phyloP scores from a whole-genome alignment of 192 early-diverging fungal species.

The Entomortierella lignicola region DNA sequence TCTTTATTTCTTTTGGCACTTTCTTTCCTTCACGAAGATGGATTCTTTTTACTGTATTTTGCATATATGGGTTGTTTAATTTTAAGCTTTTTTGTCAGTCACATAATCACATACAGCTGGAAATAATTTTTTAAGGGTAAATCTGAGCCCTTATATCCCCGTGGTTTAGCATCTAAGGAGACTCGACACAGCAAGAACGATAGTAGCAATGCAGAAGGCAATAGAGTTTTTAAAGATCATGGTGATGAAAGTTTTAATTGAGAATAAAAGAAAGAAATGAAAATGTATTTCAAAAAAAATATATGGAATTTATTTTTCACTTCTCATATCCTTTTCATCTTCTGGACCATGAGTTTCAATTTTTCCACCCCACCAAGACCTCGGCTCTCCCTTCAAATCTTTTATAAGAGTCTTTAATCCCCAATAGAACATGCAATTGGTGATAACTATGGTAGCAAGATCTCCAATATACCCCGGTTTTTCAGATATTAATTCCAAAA shows the following conservation, averaged over 20 bases:
- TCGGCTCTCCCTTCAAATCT: conserved; percentile 19
- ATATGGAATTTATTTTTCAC: not conserved
- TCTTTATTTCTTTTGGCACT: too few relatives aligned
- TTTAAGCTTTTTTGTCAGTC: too few relatives aligned
- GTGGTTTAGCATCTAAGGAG: too few relatives aligned
- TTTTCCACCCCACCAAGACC: conserved; percentile 17
- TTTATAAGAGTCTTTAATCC: conserved; percentile 9
- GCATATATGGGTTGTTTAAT: too few relatives aligned
- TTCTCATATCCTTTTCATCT: conserved; percentile 11
- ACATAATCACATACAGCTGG: too few relatives aligned
- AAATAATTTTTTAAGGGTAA: too few relatives aligned
- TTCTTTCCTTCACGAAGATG: too few relatives aligned
- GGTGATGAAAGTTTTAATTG: too few relatives aligned
- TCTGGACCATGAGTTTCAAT: conserved; percentile 5
- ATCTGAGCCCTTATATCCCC: too few relatives aligned
- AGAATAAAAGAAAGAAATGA: too few relatives aligned
- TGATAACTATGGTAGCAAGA: conserved; percentile 9
- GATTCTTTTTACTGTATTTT: too few relatives aligned
- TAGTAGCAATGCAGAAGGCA: conserved; percentile 3
- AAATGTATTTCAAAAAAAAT: not conserved
- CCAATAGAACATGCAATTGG: conserved; percentile 12
- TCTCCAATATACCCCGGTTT: conserved; percentile 12
- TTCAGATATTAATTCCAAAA: conserved; percentile 15
- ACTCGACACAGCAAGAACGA: conserved; percentile 6
- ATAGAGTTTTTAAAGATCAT: not conserved